phyloP scores from a whole-genome alignment of 139 green algal species.

The Chlorella sp. region DNA sequence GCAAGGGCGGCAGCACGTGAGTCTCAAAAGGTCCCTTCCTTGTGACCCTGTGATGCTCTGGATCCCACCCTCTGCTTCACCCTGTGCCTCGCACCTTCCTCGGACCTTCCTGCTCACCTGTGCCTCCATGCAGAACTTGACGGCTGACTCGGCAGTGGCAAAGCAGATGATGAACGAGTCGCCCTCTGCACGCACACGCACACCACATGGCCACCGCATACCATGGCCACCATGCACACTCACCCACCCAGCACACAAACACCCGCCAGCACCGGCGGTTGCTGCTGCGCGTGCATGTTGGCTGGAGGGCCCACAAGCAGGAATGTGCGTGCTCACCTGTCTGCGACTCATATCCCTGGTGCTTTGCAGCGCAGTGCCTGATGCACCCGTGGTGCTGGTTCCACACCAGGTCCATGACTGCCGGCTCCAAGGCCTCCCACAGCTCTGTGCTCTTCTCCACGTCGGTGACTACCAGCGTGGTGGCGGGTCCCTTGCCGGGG shows the following conservation, averaged over 20 bases:
- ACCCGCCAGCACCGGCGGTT: too few relatives aligned
- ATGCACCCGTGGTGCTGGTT: not conserved
- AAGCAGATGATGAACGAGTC: not conserved
- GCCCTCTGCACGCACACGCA: too few relatives aligned
- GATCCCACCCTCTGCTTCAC: too few relatives aligned
- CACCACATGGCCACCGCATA: too few relatives aligned
- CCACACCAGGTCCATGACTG: not conserved
- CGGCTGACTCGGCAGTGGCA: not conserved
- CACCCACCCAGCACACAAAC: too few relatives aligned
- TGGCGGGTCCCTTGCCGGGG: not conserved
- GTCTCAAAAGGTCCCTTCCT: too few relatives aligned
- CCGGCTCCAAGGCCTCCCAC: not conserved
- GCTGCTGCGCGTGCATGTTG: too few relatives aligned
- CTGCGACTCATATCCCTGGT: not conserved
- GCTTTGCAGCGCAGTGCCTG: not conserved
- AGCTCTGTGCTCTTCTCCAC: not conserved
- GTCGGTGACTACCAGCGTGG: not conserved
- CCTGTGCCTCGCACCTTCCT: too few relatives aligned
- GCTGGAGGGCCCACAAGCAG: too few relatives aligned
- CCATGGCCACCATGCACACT: too few relatives aligned
- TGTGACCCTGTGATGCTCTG: too few relatives aligned
- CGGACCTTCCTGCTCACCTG: not conserved
- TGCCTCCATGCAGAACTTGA: not conserved
- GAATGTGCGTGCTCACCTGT: not conserved
- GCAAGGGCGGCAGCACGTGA: too few relatives aligned